Evolutionary conservation across 768 basidiomycete genomes (phyloP).

Genomic region (Boletellus emodensis): DNA sequence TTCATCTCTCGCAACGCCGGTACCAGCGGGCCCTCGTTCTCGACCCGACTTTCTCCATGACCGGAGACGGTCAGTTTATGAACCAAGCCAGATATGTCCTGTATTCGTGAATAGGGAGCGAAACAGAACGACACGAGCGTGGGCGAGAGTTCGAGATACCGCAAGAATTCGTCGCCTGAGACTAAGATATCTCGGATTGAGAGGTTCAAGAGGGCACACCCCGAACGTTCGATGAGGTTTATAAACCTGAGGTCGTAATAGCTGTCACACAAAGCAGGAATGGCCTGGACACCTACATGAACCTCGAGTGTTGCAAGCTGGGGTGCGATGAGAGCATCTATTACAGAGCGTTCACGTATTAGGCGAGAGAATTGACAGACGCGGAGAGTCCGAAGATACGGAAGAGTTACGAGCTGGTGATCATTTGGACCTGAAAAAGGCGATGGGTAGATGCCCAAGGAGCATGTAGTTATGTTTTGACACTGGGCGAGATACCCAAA

Average conservation of each 20-base stretch:
- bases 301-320: constrained; percentile 17
- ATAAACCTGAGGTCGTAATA: constrained; percentile 11
- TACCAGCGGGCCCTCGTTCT: background rate
- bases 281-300: background rate
- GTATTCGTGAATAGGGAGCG: constrained; percentile 12
- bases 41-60: background rate
- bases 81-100: constrained; percentile 10
- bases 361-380: constrained; percentile 1
- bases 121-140: constrained; percentile 9
- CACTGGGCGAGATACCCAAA: constrained; percentile 8
- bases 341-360: background rate
- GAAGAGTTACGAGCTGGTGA: background rate
- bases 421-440: background rate
- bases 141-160: constrained; percentile 13
- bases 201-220: constrained; percentile 9
- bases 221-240: constrained; percentile 14
- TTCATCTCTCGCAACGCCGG: constrained; percentile 11
- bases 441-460: constrained; percentile 12
- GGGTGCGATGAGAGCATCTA: constrained; percentile 16
- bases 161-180: constrained; percentile 15
- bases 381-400: constrained; percentile 13
- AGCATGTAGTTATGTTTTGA: constrained; percentile 17
- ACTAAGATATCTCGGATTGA: constrained; percentile 13
- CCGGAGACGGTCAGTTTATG: constrained; percentile 4
- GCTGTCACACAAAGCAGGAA: background rate